Evolutionary conservation across 2,329 filamentous ascomycete species (phyloP), one percentile per base, ranked within the genome.

Genomic region (Beauveria pseudobassiana): DNA sequence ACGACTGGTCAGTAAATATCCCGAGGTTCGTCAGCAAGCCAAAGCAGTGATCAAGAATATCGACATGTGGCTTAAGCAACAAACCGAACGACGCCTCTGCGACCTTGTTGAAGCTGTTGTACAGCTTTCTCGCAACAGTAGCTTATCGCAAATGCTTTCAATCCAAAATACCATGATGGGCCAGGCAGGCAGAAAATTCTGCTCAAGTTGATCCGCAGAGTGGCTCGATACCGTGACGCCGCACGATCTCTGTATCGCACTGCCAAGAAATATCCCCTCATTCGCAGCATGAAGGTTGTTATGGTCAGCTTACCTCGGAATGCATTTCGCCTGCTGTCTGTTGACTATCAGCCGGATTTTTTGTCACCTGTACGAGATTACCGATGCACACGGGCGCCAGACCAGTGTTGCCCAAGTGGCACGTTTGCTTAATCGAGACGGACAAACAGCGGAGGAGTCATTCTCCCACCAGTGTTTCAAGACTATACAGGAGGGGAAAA

Each of bases 181-280:
- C 8, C 61, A 0, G 14, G 14, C 10, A 42, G 45, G 14, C 65
- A 58, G 46, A 49, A 22, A 12, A 71, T 66, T 49, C 59, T 75
- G 0, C 24, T 70, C 7, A 73, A 74, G 16, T 73, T 70, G 28
- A 65, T 78, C 1, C 22, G 22, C 1, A 77, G 76, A 61, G 69
- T 78, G 2, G 69, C 74, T 18, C 68, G 72, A 58, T 79, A 78
- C 49, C 64, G 66, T 18, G 70, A 76, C 43, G 68, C 69, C 46
- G 70, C 74, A n/a, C 62, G 65, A 10, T 68, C 70, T 22, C 65
- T 80, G 5, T 69, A 69, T 61, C 68, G 69, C 1, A 59, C 64
- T 3, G 74, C 75, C 0, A 73, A 73, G 55, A 69, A 69, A 10
- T 67, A 65, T 10, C 65, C 67, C 0, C 26, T 75, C 5, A 67